phyloP scores from a whole-genome alignment of 371 early-diverging fungal species.

The Mortierella sp. region DNA sequence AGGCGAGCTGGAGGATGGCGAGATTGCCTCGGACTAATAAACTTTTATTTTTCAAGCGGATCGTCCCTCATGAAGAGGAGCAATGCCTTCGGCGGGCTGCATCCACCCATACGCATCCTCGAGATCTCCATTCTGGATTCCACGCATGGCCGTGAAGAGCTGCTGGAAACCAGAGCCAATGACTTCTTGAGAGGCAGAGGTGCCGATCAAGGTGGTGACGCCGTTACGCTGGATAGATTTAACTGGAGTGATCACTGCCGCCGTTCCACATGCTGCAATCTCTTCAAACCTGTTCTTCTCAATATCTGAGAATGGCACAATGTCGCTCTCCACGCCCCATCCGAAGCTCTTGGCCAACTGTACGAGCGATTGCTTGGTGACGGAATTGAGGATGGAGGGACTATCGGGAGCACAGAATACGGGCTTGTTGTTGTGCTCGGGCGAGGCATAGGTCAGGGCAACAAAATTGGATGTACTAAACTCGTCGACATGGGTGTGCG shows the following conservation, averaged over 20 bases:
- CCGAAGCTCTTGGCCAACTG: conserved; percentile 75
- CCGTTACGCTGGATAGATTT: conserved; percentile 73
- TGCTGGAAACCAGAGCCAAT: conserved; percentile 68
- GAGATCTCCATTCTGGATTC: conserved; percentile 73
- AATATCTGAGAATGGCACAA: conserved; percentile 69
- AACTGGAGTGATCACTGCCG: conserved; percentile 84
- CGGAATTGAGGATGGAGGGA: conserved; percentile 71
- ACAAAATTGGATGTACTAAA: conserved; percentile 87
- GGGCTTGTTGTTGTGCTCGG: conserved; percentile 61
- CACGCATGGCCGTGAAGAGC: conserved; percentile 71
- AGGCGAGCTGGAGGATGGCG: conserved; percentile 49
- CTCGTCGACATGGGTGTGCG: conserved; percentile 77
- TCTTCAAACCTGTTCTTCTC: conserved; percentile 71
- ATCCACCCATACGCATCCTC: conserved; percentile 76
- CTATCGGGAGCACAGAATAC: conserved; percentile 80
- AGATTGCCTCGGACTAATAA: conserved; percentile 30
- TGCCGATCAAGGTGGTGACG: conserved; percentile 54
- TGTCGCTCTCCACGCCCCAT: conserved; percentile 73
- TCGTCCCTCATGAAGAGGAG: conserved; percentile 24
- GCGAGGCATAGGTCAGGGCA: conserved; percentile 66
- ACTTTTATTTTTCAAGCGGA: too few species aligned
- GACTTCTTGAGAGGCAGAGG: conserved; percentile 53
- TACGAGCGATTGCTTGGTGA: conserved; percentile 77
- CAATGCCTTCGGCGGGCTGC: conserved; percentile 78
- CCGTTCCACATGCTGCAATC: conserved; percentile 84